Percentiles rank a stretch among this genome's conserved stretches.
phyloP scores from a whole-genome alignment of 768 basidiomycete genomes.

The Imleria badia region DNA sequence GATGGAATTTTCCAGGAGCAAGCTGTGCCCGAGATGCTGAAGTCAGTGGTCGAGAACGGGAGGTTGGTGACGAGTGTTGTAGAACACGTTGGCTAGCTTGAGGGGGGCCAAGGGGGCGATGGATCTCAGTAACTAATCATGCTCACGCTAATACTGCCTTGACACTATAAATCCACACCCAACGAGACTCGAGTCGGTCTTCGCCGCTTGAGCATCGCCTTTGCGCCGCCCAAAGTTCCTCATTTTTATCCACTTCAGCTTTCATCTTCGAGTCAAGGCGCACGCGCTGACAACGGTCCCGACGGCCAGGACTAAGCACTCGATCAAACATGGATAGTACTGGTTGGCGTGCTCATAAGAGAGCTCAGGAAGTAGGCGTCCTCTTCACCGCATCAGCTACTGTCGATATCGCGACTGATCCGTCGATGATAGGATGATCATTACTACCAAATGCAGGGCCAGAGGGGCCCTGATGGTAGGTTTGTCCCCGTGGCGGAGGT shows the following conservation, averaged over 20 bases:
- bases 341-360: slow-evolving; percentile 72
- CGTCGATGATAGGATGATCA: slow-evolving; percentile 30
- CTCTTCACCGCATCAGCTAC: background rate
- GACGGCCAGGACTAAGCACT: too few relatives aligned
- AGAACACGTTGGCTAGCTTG: slow-evolving; percentile 68
- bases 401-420: background rate
- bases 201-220: too few relatives aligned
- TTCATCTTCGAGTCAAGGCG: background rate
- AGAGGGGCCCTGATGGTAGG: slow-evolving; percentile 47
- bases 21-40: slow-evolving; percentile 94
- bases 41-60: slow-evolving; percentile 74
- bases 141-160: background rate
- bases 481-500: slow-evolving; percentile 58
- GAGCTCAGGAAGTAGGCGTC: slow-evolving; percentile 52
- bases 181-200: too few relatives aligned
- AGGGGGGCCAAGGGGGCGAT: background rate
- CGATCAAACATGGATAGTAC: slow-evolving; percentile 59
- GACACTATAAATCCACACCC: background rate
- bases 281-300: too few relatives aligned
- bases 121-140: background rate
- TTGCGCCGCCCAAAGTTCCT: too few relatives aligned
- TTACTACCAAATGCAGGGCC: slow-evolving; percentile 27
- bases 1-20: slow-evolving; percentile 90
- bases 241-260: background rate
- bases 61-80: slow-evolving; percentile 87